Conservation (phyloP, 257 asterid genomes). For the Lycium barbarum region DNA sequence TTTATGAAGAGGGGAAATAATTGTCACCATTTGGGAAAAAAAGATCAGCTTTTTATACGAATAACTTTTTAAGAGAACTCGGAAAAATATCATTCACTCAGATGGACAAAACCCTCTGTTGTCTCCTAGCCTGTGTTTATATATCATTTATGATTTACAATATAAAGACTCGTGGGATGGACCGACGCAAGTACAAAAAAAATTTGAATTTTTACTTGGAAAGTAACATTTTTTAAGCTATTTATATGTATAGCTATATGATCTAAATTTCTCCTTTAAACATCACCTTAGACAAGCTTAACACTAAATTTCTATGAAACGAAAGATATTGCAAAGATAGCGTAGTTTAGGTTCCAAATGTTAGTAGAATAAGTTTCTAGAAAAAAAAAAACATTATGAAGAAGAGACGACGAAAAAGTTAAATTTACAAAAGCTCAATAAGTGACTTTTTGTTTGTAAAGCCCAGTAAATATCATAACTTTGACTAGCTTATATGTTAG, state of each 20-base stretch:
- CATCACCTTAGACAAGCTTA: not conserved
- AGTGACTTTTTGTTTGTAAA: too few species aligned
- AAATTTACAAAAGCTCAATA: too few species aligned
- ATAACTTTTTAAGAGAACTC: conserved; percentile 8
- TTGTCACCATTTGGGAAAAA: not conserved
- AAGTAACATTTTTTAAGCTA: not conserved
- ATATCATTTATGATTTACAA: conserved; percentile 19
- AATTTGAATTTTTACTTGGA: not conserved
- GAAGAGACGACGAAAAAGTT: too few species aligned
- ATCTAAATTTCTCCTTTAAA: not conserved
- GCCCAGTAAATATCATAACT: not conserved
- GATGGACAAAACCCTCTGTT: conserved; percentile 2
- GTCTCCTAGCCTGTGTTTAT: conserved; percentile 25
- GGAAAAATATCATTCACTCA: not conserved
- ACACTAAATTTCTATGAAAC: not conserved
- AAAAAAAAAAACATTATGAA: too few species aligned
- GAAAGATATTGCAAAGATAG: not conserved
- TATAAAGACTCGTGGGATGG: conserved; percentile 20
- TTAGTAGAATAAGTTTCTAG: not conserved
- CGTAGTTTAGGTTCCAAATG: not conserved
- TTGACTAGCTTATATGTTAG: not conserved
- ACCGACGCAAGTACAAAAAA: not conserved
- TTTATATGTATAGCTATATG: not conserved
- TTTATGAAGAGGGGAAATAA: conserved; percentile 20
- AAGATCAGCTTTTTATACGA: not conserved